A percentile compares a stretch with the other conserved stretches of the same genome.
phyloP scores from a whole-genome alignment of 768 basidiomycete genomes.

The Termitomyces sp. region DNA sequence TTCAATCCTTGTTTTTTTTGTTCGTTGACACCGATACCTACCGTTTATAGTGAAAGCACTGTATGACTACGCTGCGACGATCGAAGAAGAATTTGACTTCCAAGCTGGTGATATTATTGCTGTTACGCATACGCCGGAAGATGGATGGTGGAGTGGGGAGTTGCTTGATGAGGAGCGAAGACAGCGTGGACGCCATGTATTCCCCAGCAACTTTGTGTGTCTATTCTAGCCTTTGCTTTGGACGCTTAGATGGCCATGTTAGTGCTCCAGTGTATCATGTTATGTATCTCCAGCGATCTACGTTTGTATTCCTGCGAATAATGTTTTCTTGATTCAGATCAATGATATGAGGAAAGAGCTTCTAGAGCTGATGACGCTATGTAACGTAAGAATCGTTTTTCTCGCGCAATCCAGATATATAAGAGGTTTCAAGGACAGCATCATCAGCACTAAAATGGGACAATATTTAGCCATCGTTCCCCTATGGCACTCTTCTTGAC shows the following conservation, averaged over 20 bases:
- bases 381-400: too few species aligned
- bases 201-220: slow-evolving; percentile 88
- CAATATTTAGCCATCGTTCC: too few species aligned
- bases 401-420: too few species aligned
- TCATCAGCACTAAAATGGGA: too few species aligned
- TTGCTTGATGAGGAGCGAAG: slow-evolving; percentile 74
- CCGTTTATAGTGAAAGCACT: slow-evolving; percentile 71
- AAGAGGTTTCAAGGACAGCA: too few species aligned
- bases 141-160: slow-evolving; percentile 97
- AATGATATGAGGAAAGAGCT: too few species aligned
- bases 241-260: background rate
- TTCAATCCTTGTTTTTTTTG: background rate
- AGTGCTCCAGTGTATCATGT: background rate
- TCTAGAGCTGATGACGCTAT: too few species aligned
- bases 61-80: slow-evolving; percentile 82
- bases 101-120: slow-evolving; percentile 94
- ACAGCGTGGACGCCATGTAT: slow-evolving; percentile 69
- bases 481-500: too few species aligned
- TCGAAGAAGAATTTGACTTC: slow-evolving; percentile 96
- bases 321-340: background rate
- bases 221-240: slow-evolving; percentile 47
- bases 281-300: slow-evolving; percentile 2
- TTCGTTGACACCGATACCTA: background rate
- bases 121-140: slow-evolving; percentile 89
- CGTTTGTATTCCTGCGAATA: background rate